Conservation (phyloP, 805 yeast genomes). For the Saturnispora galanensis region DNA sequence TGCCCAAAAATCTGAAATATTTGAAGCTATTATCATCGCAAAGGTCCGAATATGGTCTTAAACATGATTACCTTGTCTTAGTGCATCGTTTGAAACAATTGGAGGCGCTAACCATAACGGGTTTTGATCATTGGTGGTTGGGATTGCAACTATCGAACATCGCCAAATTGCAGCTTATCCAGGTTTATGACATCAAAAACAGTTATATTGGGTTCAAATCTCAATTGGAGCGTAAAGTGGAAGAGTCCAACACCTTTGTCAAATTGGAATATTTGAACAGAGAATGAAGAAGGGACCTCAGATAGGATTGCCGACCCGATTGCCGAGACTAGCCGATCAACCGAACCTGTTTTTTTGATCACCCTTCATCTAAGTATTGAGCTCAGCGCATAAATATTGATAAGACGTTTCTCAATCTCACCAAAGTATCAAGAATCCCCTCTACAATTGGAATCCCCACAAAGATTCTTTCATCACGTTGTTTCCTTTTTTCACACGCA, state of each 20-base stretch:
- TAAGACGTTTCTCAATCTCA: too few species aligned
- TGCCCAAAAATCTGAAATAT: neutral
- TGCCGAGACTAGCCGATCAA: too few species aligned
- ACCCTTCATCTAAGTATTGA: too few species aligned
- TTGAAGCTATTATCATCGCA: neutral
- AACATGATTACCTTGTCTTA: neutral
- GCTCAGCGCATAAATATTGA: too few species aligned
- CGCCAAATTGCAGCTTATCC: neutral
- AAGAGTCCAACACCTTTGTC: neutral
- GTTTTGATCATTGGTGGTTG: neutral
- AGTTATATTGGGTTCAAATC: neutral
- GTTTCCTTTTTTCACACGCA: too few species aligned
- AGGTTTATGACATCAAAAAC: neutral
- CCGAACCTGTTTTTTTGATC: too few species aligned
- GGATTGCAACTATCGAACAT: neutral
- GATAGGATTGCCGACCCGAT: too few species aligned
- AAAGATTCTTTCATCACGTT: too few species aligned
- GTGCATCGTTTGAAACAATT: neutral
- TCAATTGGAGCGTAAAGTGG: neutral
- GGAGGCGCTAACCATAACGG: neutral
- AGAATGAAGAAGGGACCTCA: too few species aligned
- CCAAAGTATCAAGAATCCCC: too few species aligned
- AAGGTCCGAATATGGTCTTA: neutral
- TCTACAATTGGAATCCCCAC: too few species aligned
- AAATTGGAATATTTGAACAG: neutral